Evolutionary conservation across 495 filamentous ascomycete species (phyloP).

Genomic region (Hypoxylon crocopeplum): DNA sequence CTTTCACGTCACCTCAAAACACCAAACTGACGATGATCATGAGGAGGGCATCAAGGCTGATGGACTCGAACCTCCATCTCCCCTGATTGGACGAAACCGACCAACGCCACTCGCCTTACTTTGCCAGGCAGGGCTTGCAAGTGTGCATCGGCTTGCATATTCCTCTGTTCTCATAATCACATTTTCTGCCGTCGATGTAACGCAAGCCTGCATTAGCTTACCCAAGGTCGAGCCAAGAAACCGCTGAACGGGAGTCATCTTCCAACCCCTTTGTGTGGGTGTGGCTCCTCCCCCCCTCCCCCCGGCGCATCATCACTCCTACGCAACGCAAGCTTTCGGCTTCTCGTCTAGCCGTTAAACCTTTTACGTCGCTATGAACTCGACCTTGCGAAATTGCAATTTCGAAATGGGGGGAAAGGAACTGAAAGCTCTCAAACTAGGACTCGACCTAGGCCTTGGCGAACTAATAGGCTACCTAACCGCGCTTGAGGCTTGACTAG

Average conservation of each 20-base stretch:
- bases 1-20: too few relatives aligned
- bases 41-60: slow-evolving; percentile 25
- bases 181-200: slow-evolving; percentile 36
- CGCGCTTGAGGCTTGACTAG: slow-evolving; percentile 20
- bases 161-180: slow-evolving; percentile 34
- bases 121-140: slow-evolving; percentile 39
- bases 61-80: slow-evolving; percentile 1
- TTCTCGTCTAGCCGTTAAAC: slow-evolving; percentile 3
- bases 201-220: slow-evolving; percentile 36
- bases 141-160: slow-evolving; percentile 37
- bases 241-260: neutral
- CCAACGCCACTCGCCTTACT: slow-evolving; percentile 45
- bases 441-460: slow-evolving; percentile 14
- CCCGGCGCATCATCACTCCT: neutral
- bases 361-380: slow-evolving; percentile 8
- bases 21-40: neutral
- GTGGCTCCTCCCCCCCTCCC: too few relatives aligned
- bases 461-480: slow-evolving; percentile 9
- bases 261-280: neutral
- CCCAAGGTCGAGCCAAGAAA: slow-evolving; percentile 22
- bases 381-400: slow-evolving; percentile 27
- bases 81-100: slow-evolving; percentile 37
- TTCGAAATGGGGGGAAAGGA: neutral
- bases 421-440: too few relatives aligned
- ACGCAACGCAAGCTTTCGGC: neutral